Percentiles rank a stretch among this genome's conserved stretches.
phyloP scores from a whole-genome alignment of 805 yeast species.

The Ogataea saltuana region DNA sequence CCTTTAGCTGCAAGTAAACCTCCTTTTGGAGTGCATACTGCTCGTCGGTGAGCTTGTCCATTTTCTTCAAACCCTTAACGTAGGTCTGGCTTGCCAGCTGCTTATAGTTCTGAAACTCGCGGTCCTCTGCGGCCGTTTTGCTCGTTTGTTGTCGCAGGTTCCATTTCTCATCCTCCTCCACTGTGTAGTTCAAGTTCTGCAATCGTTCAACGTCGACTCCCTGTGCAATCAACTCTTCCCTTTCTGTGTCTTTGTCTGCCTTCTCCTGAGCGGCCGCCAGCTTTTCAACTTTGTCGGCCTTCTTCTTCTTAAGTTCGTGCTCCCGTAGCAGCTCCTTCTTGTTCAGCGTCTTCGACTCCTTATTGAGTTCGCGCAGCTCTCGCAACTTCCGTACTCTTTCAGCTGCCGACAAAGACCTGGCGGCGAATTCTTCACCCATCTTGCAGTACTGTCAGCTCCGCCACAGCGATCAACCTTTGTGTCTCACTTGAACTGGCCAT shows the following conservation, averaged over 20 bases:
- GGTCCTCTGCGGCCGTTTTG: constrained; percentile 29
- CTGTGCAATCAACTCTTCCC: constrained; percentile 35
- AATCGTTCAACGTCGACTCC: constrained; percentile 45
- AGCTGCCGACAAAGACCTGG: neutral
- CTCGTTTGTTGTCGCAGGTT: constrained; percentile 40
- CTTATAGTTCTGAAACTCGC: constrained; percentile 50
- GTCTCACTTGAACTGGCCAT: no score
- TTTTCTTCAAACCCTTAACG: constrained; percentile 46
- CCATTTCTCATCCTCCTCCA: constrained; percentile 69
- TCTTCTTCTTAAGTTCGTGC: constrained; percentile 28
- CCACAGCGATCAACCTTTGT: no score
- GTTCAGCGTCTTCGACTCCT: constrained; percentile 30
- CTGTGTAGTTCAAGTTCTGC: constrained; percentile 55
- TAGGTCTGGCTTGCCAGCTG: constrained; percentile 64
- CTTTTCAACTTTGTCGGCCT: constrained; percentile 29
- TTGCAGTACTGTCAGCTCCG: neutral
- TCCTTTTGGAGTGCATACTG: constrained; percentile 44
- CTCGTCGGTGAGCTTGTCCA: constrained; percentile 37
- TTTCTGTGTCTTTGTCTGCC: constrained; percentile 42
- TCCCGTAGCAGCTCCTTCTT: constrained; percentile 41
- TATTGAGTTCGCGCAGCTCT: constrained; percentile 32
- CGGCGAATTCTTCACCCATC: neutral
- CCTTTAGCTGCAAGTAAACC: constrained; percentile 22
- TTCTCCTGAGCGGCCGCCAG: constrained; percentile 35
- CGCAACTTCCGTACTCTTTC: constrained; percentile 30